Conservation (phyloP, 352 stramenopile genomes). For the Pythium volutum region DNA sequence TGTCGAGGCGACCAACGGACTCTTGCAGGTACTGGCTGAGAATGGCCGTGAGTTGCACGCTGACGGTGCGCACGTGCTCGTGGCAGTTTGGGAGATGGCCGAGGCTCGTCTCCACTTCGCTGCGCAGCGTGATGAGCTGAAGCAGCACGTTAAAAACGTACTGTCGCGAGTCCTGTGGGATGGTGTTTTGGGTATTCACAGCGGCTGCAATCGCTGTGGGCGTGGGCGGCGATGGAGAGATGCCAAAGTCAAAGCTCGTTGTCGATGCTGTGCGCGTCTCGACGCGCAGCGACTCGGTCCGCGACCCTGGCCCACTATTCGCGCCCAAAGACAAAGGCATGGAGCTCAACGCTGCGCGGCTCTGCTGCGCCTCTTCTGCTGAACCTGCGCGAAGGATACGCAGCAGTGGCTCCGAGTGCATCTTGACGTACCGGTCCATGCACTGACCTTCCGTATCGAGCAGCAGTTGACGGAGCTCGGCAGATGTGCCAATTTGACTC, state of each 20-base stretch:
- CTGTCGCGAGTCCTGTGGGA: conserved; percentile 57
- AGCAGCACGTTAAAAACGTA: conserved; percentile 83
- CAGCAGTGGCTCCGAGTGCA: conserved; percentile 46
- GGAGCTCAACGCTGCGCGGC: conserved; percentile 1
- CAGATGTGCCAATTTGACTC: conserved; percentile 14
- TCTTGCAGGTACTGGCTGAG: conserved; percentile 46
- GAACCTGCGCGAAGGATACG: conserved; percentile 45
- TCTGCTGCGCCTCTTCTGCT: conserved; percentile 45
- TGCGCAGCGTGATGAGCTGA: conserved; percentile 69
- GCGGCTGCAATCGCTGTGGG: conserved; percentile 22
- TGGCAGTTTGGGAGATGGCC: conserved; percentile 48
- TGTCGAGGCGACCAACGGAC: conserved; percentile 31
- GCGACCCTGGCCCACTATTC: conserved; percentile 30
- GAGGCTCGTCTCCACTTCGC: conserved; percentile 70
- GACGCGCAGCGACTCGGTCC: conserved; percentile 23
- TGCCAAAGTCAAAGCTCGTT: conserved; percentile 23
- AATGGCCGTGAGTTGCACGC: conserved; percentile 46
- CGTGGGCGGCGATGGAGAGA: conserved; percentile 13
- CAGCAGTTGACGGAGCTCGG: conserved; percentile 38
- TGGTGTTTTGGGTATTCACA: conserved; percentile 18
- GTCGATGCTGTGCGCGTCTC: conserved; percentile 31
- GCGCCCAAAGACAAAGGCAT: conserved; percentile 6
- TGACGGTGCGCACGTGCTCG: conserved; percentile 53
- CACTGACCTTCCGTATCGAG: conserved; percentile 52
- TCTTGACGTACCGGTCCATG: conserved; percentile 55